Base-by-base conservation (phyloP, 768 basidiomycete species). In the Podaxis sp. region DNA sequence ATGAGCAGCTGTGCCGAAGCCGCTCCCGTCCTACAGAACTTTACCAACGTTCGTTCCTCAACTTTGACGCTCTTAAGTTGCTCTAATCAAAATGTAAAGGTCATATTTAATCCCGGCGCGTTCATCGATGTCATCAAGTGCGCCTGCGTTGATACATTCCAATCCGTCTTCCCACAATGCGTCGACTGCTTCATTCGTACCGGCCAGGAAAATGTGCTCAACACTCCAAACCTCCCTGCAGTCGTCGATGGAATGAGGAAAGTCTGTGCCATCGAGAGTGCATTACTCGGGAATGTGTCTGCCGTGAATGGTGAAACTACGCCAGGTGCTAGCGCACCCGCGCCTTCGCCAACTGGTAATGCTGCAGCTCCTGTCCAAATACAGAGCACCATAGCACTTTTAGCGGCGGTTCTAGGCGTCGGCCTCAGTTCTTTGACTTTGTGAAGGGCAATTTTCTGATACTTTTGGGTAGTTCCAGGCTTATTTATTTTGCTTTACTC, bases 121-220 rank as follows among this genome's bases (percentile, higher is more conserved):
- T 88, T 88, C 72, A 77, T 87, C 64, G 79, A 82, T 66, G 77
- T 86, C 51, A 87, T 88, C 69, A 79, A 83, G 72, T 88, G 88
- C 72, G 79, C 86, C 4, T 90, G 88, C 68, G 76, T 79, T 2
- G 77, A 79, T 61, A 77, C 77, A 0, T 79, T 79, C 66, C 77
- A 80, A 65, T 70, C 79, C 19, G 75, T 71, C 3, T 80, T 82
- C 73, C 87, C 87, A 40, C 86, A 89, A 76, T 90, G 87, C 63
- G 85, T 85, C 42, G 87, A 89, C 68, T 89, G 88, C 71, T 87
- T 87, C 72, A 77, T 80, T 62, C 70, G 77, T 67, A 88, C 87
- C 0, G 83, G 83, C 61, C 87, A 88, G 68, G 78, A 83, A 4
- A 75, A 78, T 28, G 74, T 85, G 26, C 73, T 87, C 22, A 74